Percentiles rank a stretch among this genome's conserved stretches.
Evolutionary conservation across 2,329 filamentous ascomycete species (phyloP).

Genomic region (Periconia sp.): DNA sequence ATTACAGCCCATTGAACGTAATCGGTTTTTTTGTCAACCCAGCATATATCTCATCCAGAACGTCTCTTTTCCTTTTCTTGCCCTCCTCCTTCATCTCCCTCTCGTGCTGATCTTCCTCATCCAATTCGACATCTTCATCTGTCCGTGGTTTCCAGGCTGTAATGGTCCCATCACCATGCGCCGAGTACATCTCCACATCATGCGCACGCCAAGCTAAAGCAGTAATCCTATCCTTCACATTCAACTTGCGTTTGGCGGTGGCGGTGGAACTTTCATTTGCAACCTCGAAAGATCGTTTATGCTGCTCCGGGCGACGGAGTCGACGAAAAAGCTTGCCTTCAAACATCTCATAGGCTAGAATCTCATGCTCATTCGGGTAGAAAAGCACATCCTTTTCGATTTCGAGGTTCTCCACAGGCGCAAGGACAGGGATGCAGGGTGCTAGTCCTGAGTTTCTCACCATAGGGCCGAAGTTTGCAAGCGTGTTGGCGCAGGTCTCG

Average conservation of each 20-base stretch:
- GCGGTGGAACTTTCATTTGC: background rate
- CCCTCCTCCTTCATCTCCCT: conserved; percentile 35
- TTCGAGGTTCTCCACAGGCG: conserved; percentile 63
- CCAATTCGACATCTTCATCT: conserved; percentile 49
- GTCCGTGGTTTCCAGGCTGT: conserved; percentile 71
- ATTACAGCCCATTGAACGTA: conserved; percentile 52
- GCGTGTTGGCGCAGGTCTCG: conserved; percentile 77
- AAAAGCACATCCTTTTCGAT: conserved; percentile 68
- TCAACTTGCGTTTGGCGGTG: conserved; percentile 27
- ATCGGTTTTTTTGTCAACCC: conserved; percentile 74
- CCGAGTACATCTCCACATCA: conserved; percentile 74
- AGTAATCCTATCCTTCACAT: conserved; percentile 59
- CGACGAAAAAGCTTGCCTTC: conserved; percentile 73
- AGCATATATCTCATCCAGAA: conserved; percentile 76
- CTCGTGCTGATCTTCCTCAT: conserved; percentile 47
- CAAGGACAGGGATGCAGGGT: conserved; percentile 46
- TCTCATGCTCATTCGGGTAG: conserved; percentile 75
- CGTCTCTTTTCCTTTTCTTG: conserved; percentile 70
- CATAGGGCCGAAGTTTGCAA: conserved; percentile 82
- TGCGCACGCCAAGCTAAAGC: conserved; percentile 75
- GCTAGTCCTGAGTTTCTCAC: conserved; percentile 66
- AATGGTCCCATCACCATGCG: conserved; percentile 82
- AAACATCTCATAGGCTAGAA: conserved; percentile 77
- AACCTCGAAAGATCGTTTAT: conserved; percentile 12
- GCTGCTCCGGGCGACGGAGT: conserved; percentile 62